Conservation (phyloP, 768 basidiomycete genomes). For the Filobasidium wieringae region DNA sequence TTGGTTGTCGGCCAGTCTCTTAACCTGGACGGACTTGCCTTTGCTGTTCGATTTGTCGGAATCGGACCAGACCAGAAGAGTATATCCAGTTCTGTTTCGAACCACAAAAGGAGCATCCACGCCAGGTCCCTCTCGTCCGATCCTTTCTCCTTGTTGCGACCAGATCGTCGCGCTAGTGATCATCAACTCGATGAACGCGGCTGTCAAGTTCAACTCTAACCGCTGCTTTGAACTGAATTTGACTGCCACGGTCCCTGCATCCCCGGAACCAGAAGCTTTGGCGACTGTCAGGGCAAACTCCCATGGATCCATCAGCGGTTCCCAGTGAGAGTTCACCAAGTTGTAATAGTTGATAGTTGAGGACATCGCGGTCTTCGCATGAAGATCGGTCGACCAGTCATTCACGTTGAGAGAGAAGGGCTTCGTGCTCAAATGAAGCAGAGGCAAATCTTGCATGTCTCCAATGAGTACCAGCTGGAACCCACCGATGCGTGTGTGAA, state of each 20-base stretch:
- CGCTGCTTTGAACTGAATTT: conserved; percentile 64
- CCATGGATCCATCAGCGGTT: conserved; percentile 96
- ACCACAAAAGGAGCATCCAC: conserved; percentile 88
- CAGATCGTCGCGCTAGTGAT: conserved; percentile 61
- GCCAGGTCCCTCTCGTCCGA: conserved; percentile 66
- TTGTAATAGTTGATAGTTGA: conserved; percentile 92
- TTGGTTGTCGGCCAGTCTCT: conserved; percentile 60
- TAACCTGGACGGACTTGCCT: conserved; percentile 44
- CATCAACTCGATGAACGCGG: conserved; percentile 76
- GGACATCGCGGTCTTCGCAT: conserved; percentile 67
- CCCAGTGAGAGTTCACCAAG: conserved; percentile 93
- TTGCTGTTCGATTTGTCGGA: conserved; percentile 45
- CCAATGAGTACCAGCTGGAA: conserved; percentile 89
- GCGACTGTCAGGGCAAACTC: conserved; percentile 41
- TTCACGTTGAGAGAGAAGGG: conserved; percentile 70
- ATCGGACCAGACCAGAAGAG: conserved; percentile 77
- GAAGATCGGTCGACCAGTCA: conserved; percentile 88
- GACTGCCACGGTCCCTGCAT: conserved; percentile 43
- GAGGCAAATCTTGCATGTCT: conserved; percentile 85
- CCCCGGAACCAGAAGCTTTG: conserved; percentile 24
- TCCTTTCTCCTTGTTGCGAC: conserved; percentile 59
- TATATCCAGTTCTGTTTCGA: conserved; percentile 77
- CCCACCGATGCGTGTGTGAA: conserved; percentile 76
- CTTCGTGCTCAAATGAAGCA: conserved; percentile 76
- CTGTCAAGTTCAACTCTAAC: conserved; percentile 80